Evolutionary conservation across 768 basidiomycete genomes (phyloP).

Genomic region (Cystofilobasidium capitatum): DNA sequence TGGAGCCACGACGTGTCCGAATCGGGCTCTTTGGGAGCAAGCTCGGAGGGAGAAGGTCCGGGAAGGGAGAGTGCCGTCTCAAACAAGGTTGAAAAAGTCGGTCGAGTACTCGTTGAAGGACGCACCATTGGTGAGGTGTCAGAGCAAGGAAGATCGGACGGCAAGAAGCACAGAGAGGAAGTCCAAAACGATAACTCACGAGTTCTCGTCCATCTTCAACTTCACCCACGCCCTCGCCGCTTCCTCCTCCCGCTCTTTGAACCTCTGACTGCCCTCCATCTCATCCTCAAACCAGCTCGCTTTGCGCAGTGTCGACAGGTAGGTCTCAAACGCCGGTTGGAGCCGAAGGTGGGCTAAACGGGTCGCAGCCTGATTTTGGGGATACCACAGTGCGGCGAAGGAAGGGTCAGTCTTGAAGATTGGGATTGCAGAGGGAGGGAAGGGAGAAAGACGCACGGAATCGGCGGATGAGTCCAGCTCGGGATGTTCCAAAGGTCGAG

Average conservation of each 20-base stretch:
- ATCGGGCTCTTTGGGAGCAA: constrained; percentile 42
- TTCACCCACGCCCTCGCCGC: constrained; percentile 59
- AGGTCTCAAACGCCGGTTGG: constrained; percentile 59
- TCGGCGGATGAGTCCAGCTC: constrained; percentile 17
- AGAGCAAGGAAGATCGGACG: not conserved
- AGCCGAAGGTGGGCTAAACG: constrained; percentile 58
- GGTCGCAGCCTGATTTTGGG: constrained; percentile 60
- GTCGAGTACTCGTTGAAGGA: not conserved
- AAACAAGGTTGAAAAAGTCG: constrained; percentile 23
- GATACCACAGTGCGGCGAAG: not conserved
- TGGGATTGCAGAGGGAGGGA: not conserved
- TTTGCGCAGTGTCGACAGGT: constrained; percentile 55
- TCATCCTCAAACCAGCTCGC: constrained; percentile 67
- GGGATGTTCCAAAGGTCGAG: constrained; percentile 7
- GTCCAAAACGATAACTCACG: constrained; percentile 4
- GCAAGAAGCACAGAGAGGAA: not conserved
- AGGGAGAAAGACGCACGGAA: constrained; percentile 2
- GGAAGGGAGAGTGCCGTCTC: constrained; percentile 9
- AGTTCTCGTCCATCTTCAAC: not conserved
- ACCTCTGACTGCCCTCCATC: constrained; percentile 62
- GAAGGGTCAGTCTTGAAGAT: not conserved
- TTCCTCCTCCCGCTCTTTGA: constrained; percentile 62
- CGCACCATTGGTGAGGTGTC: too few relatives aligned
- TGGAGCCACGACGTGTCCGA: constrained; percentile 80
- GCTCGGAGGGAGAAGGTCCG: constrained; percentile 6